Percentiles rank a stretch among this genome's conserved stretches.
These are phyloP conservation scores for Xerocomellus amylosporus DNA, from an alignment of 768 basidiomycete species.

Conservation along the genomic window DNA sequence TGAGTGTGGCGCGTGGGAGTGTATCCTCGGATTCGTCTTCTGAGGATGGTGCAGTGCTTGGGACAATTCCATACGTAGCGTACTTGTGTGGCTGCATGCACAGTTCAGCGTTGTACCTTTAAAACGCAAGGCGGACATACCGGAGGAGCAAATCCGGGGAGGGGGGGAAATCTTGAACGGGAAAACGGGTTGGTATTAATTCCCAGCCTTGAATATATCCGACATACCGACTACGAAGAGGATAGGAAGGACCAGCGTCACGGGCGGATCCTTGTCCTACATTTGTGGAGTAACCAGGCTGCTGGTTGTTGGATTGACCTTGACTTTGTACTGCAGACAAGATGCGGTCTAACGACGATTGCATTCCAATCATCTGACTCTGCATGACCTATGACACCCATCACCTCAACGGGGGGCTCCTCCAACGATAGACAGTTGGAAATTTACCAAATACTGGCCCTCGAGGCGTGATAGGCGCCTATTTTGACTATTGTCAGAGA, in stretches of 20 bases:
- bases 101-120: slow-evolving; percentile 17
- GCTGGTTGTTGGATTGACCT: slow-evolving; percentile 33
- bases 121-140: slow-evolving; percentile 41
- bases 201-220: slow-evolving; percentile 21
- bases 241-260: slow-evolving; percentile 28
- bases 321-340: slow-evolving; percentile 58
- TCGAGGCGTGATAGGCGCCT: slow-evolving; percentile 83
- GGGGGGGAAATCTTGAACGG: slow-evolving; percentile 64
- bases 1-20: slow-evolving; percentile 76
- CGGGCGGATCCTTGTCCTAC: slow-evolving; percentile 22
- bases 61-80: slow-evolving; percentile 85
- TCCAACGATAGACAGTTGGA: not conserved
- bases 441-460: slow-evolving; percentile 73
- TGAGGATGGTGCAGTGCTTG: slow-evolving; percentile 78
- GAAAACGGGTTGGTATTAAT: slow-evolving; percentile 31
- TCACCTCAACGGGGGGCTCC: not conserved
- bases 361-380: slow-evolving; percentile 94
- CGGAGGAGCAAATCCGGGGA: slow-evolving; percentile 90
- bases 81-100: slow-evolving; percentile 75
- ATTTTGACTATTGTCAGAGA: slow-evolving; percentile 23
- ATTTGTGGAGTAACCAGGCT: slow-evolving; percentile 17
- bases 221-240: slow-evolving; percentile 33
- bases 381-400: slow-evolving; percentile 66
- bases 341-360: slow-evolving; percentile 83
- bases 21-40: slow-evolving; percentile 93